Percentiles rank a stretch among this genome's conserved stretches.
phyloP scores from a whole-genome alignment of 106 monocot species.

The Platanthera zijinensis region DNA sequence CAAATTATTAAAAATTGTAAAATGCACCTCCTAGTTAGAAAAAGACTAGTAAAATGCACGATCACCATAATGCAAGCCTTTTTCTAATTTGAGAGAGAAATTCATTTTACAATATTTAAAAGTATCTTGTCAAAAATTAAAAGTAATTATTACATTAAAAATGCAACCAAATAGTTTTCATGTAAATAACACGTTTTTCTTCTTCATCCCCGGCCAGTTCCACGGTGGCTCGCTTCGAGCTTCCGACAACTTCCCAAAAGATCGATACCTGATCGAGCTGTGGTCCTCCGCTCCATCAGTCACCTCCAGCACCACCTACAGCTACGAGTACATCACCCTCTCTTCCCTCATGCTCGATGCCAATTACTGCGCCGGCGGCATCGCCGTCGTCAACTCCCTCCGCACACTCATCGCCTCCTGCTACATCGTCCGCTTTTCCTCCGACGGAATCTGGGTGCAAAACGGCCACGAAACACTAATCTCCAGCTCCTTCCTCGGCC shows the following conservation, averaged over 20 bases:
- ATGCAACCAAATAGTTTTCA: too few species aligned
- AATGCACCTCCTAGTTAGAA: too few species aligned
- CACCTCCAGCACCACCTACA: not conserved
- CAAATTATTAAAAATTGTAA: too few species aligned
- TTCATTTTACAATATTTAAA: too few species aligned
- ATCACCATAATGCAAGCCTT: too few species aligned
- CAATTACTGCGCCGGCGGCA: conserved; percentile 56
- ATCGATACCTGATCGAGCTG: conserved; percentile 69
- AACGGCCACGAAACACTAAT: too few species aligned
- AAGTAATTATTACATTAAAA: too few species aligned
- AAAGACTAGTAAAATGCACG: too few species aligned
- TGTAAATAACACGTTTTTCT: too few species aligned
- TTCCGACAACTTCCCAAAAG: conserved; percentile 53
- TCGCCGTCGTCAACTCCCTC: conserved; percentile 53
- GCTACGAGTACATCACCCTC: conserved; percentile 66
- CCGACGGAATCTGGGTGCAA: conserved; percentile 37
- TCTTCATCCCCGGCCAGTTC: conserved; percentile 36
- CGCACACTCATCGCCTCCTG: conserved; percentile 47
- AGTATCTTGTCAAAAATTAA: too few species aligned
- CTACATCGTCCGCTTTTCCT: conserved; percentile 52
- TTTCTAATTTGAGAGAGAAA: too few species aligned
- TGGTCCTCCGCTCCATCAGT: conserved; percentile 1
- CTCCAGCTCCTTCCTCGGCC: too few species aligned
- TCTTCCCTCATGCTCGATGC: conserved; percentile 51
- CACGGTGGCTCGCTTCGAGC: conserved; percentile 57